Conservation (phyloP, 2,329 filamentous ascomycete species). For the Aspergillus quadricinctus region DNA sequence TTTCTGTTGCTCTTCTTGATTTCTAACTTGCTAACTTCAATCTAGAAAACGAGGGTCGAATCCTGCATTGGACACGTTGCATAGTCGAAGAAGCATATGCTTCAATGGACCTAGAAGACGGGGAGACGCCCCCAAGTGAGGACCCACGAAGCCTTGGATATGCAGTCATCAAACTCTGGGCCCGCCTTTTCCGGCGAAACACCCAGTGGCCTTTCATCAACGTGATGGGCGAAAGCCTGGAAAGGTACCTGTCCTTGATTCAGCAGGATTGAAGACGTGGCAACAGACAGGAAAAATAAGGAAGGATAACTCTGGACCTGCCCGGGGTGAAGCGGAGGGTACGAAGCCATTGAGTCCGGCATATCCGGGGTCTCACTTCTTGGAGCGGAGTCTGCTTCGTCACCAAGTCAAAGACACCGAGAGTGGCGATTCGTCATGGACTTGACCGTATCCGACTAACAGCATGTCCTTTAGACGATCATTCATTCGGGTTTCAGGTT, state of each 20-base stretch:
- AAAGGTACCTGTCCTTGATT: constrained; percentile 25
- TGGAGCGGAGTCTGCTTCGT: neutral
- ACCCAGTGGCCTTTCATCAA: constrained; percentile 34
- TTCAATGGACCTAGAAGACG: constrained; percentile 27
- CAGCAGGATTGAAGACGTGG: constrained; percentile 5
- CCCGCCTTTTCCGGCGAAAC: constrained; percentile 28
- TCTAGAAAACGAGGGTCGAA: constrained; percentile 28
- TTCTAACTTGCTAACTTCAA: neutral
- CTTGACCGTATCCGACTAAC: too few species aligned
- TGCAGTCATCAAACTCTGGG: constrained; percentile 29
- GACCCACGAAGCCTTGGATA: constrained; percentile 25
- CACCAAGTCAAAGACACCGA: neutral
- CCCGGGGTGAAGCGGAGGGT: neutral
- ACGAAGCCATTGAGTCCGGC: neutral
- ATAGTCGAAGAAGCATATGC: constrained; percentile 31
- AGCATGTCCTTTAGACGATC: too few species aligned
- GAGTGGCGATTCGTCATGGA: too few species aligned
- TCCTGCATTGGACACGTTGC: constrained; percentile 28
- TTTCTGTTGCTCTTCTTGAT: neutral
- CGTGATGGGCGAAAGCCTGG: constrained; percentile 27
- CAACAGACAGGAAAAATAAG: neutral
- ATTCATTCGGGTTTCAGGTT: neutral
- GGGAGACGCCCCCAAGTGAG: constrained; percentile 17
- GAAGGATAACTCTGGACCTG: neutral
- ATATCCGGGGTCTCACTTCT: neutral